Base-by-base conservation (phyloP, 2,329 filamentous ascomycete genomes). In the Pestalotiopsis sp. region DNA sequence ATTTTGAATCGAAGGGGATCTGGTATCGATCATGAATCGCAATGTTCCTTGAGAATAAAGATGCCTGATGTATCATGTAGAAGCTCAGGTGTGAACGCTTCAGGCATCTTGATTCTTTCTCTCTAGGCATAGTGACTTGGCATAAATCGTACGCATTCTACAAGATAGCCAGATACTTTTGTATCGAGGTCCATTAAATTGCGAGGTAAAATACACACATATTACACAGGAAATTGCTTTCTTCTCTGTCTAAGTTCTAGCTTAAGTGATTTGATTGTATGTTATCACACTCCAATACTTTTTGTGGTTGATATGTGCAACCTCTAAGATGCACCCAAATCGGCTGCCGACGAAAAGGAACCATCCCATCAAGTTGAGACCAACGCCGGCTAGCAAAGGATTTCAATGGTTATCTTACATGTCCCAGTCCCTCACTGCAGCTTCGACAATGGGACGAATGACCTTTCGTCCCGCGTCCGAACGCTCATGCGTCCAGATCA, bases 391-490 rank as follows among this genome's bases (percentile, higher is more conserved):
- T 9, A 52, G 17, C 11, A n/a, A 17, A 5, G 45, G 17, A 17
- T 20, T n/a, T 17, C n/a, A 9, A 17, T 23, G 6, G 4, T n/a
- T 52, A n/a, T 25, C 20, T 14, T 68, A 61, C 62, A 68, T 68
- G 57, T 82, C 78, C 82, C 82, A 83, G 0, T 67, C 71, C 72
- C 76, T 74, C 0, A 85, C 81, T 0, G 83, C 83, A 66, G 80
- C 78, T 68, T 85, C 83, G 11, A 85, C 80, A 68, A 85, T 81
- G 2, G 83, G 83, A 65, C 80, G 74, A 23, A 84, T 80, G 4
- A 83, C 72, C 73, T 85, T 85, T 64, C 83, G 77, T 1, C 82
- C 82, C 7, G 80, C 81, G 60, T 77, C 76, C 49, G 71, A 74
- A 9, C 63, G 68, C 61, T 72, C 68, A 65, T 84, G 81, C 23